phyloP scores from a whole-genome alignment of 257 asterid genomes.

The Solanum arcanum region DNA sequence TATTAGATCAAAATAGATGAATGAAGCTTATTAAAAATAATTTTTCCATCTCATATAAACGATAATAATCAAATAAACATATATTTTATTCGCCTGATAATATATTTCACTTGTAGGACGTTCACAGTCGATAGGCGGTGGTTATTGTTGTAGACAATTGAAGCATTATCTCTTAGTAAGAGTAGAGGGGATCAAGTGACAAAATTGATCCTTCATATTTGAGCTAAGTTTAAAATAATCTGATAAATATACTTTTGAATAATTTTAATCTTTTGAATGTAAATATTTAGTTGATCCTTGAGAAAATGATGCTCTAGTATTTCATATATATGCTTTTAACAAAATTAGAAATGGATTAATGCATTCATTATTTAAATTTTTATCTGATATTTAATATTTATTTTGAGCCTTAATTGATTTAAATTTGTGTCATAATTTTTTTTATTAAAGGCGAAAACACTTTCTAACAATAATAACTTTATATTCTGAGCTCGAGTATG shows the following conservation, averaged over 20 bases:
- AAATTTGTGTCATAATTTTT: accelerated
- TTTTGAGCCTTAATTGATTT: not conserved
- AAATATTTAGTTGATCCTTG: not conserved
- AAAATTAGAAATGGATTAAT: not conserved
- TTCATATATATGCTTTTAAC: not conserved
- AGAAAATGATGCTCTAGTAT: not conserved
- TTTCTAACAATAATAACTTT: accelerated
- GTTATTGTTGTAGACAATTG: not conserved
- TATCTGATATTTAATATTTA: not conserved
- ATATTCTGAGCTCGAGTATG: accelerated
- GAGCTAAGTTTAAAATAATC: not conserved
- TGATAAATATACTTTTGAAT: not conserved
- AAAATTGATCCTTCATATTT: not conserved
- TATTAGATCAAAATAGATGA: not conserved
- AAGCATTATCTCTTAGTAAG: not conserved
- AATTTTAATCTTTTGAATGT: not conserved
- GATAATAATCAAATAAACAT: accelerated
- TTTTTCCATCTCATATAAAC: not conserved
- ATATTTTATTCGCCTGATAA: not conserved
- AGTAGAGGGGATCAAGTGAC: not conserved
- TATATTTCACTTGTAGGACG: no score
- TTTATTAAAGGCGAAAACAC: accelerated
- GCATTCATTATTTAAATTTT: accelerated
- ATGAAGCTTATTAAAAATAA: not conserved
- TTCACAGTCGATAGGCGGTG: not conserved